These are phyloP conservation scores for Chytridium lagenaria DNA, from an alignment of 371 early-diverging fungal genomes.

Conservation along the genomic window DNA sequence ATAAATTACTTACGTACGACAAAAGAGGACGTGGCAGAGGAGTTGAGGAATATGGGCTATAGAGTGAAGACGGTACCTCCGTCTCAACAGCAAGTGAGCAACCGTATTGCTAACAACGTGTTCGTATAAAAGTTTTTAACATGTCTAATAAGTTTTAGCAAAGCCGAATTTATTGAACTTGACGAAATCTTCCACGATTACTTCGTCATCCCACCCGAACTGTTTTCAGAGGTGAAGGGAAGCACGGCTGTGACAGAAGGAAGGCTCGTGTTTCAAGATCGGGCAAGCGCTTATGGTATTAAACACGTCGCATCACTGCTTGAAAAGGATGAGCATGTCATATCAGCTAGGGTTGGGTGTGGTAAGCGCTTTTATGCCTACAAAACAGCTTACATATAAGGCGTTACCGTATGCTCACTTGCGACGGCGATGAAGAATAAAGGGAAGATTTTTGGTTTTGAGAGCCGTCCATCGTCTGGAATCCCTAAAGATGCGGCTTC, in stretches of 20 bases:
- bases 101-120: not conserved
- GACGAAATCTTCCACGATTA: conserved; percentile 83
- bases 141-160: too few relatives aligned
- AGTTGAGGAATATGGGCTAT: conserved; percentile 36
- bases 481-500: conserved; percentile 73
- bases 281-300: conserved; percentile 66
- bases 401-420: conserved; percentile 96
- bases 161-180: conserved; percentile 19
- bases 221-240: conserved; percentile 78
- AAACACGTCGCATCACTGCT: conserved; percentile 36
- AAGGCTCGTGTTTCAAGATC: conserved; percentile 91
- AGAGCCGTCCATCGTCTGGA: conserved; percentile 83
- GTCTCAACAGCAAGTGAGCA: not conserved
- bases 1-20: conserved; percentile 74
- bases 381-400: conserved; percentile 40
- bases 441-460: conserved; percentile 93
- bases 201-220: conserved; percentile 80
- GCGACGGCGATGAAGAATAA: conserved; percentile 83
- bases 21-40: conserved; percentile 30
- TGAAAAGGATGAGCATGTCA: conserved; percentile 56
- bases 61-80: conserved; percentile 22
- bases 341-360: conserved; percentile 78
- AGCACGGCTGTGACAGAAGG: conserved; percentile 76
- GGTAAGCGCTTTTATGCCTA: conserved; percentile 36
- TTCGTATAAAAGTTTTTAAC: too few relatives aligned